Conservation (phyloP, 2,329 filamentous ascomycete genomes). For the Fusarium dlaminii region DNA sequence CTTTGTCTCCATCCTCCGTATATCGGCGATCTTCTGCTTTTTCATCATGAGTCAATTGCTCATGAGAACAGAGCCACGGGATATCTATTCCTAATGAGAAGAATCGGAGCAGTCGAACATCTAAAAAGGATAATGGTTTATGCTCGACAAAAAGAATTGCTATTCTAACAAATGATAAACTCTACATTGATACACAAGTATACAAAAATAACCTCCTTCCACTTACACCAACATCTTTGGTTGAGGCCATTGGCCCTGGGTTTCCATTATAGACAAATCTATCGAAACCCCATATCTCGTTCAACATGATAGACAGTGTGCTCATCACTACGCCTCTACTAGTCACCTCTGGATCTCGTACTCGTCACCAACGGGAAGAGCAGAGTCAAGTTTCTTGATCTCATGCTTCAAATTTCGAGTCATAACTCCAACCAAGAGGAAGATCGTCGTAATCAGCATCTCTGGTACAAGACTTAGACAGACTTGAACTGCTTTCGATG, state of each 20-base stretch:
- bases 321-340: background rate
- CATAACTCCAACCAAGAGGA: background rate
- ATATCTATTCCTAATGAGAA: background rate
- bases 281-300: background rate
- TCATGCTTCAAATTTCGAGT: slow-evolving; percentile 4
- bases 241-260: background rate
- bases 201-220: background rate
- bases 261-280: background rate
- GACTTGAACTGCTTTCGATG: slow-evolving; percentile 5
- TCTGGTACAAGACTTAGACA: slow-evolving; percentile 7
- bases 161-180: background rate
- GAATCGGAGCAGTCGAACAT: background rate
- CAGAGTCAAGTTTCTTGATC: slow-evolving; percentile 1
- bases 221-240: background rate
- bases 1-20: background rate
- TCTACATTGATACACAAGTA: background rate
- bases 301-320: background rate
- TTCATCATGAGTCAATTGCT: slow-evolving; percentile 11
- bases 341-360: background rate
- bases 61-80: background rate
- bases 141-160: background rate
- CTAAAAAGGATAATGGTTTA: background rate
- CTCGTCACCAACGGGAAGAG: background rate
- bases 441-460: background rate
- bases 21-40: background rate